A percentile compares a stretch with the other conserved stretches of the same genome.
These are phyloP conservation scores for Thinopyrum elongatum DNA, from an alignment of 176 grass and related monocot species.

Conservation along the genomic window DNA sequence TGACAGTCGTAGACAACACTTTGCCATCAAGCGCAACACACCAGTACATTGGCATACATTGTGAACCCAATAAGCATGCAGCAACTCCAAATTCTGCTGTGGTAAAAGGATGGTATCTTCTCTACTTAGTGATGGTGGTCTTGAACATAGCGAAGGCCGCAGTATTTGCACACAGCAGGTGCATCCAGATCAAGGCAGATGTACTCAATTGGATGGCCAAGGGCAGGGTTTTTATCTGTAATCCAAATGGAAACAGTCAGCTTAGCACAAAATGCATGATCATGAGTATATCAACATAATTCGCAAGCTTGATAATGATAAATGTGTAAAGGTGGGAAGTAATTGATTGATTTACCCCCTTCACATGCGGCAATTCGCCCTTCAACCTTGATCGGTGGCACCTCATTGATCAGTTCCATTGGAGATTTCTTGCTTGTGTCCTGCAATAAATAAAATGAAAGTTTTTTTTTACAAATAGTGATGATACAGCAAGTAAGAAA, in stretches of 20 bases:
- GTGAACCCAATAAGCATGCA: conserved; percentile 38
- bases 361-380: conserved; percentile 83
- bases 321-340: neutral
- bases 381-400: conserved; percentile 82
- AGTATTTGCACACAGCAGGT: conserved; percentile 96
- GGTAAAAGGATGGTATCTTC: neutral
- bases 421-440: conserved; percentile 96
- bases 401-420: conserved; percentile 94
- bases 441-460: conserved; percentile 35
- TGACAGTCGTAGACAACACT: conserved; percentile 1
- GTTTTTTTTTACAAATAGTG: conserved; percentile 13
- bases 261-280: conserved; percentile 16
- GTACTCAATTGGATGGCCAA: conserved; percentile 95
- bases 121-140: conserved; percentile 74
- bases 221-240: conserved; percentile 60
- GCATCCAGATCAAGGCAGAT: conserved; percentile 84
- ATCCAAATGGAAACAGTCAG: conserved; percentile 36
- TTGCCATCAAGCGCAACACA: conserved; percentile 15
- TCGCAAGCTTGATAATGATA: neutral
- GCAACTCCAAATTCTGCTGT: conserved; percentile 39
- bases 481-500: neutral
- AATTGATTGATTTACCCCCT: conserved; percentile 48
- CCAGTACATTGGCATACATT: conserved; percentile 17
- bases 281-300: neutral
- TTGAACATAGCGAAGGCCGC: conserved; percentile 90